Evolutionary conservation across 495 filamentous ascomycete genomes (phyloP).

Genomic region (Clavariopsis aquatica): DNA sequence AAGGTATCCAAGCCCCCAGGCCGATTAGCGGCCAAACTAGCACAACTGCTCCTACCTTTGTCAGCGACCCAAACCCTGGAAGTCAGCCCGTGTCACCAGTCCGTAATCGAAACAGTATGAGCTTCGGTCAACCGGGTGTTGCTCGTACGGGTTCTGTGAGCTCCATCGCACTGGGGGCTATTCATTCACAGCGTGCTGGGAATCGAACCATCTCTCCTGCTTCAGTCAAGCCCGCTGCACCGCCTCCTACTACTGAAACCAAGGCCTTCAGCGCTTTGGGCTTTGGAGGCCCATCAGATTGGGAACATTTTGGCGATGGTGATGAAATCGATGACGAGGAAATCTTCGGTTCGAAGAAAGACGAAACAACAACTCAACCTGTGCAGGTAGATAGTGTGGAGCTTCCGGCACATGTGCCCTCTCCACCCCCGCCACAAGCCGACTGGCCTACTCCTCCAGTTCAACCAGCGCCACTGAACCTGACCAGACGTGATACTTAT

Average conservation of each 20-base stretch:
- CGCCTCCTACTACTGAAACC: conserved; percentile 11
- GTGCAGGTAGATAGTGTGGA: conserved; percentile 28
- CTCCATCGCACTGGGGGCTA: conserved; percentile 32
- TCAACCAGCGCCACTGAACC: conserved; percentile 26
- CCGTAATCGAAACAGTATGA: conserved; percentile 30
- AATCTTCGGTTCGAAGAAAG: conserved; percentile 29
- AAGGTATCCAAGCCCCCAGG: conserved; percentile 35
- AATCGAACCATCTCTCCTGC: conserved; percentile 17
- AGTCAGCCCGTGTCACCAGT: conserved; percentile 37
- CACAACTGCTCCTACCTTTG: conserved; percentile 26
- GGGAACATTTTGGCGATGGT: conserved; percentile 54
- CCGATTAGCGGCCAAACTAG: conserved; percentile 29
- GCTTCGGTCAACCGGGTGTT: conserved; percentile 14
- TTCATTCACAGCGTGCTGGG: conserved; percentile 10
- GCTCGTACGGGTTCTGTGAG: conserved; percentile 33
- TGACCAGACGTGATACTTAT: conserved; percentile 25
- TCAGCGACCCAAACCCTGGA: conserved; percentile 23
- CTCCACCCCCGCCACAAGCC: conserved; percentile 18
- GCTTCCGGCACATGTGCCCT: conserved; percentile 20
- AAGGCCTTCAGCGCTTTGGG: conserved; percentile 52
- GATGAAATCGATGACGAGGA: conserved; percentile 38
- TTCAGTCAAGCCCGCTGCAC: conserved; percentile 8
- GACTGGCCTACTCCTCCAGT: conserved; percentile 36
- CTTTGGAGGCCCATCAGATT: conserved; percentile 58
- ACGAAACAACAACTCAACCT: conserved; percentile 14